Percentiles rank a stretch among this genome's conserved stretches.
These are phyloP conservation scores for Fraxinus greggii DNA, from an alignment of 305 asterid species.

Conservation along the genomic window DNA sequence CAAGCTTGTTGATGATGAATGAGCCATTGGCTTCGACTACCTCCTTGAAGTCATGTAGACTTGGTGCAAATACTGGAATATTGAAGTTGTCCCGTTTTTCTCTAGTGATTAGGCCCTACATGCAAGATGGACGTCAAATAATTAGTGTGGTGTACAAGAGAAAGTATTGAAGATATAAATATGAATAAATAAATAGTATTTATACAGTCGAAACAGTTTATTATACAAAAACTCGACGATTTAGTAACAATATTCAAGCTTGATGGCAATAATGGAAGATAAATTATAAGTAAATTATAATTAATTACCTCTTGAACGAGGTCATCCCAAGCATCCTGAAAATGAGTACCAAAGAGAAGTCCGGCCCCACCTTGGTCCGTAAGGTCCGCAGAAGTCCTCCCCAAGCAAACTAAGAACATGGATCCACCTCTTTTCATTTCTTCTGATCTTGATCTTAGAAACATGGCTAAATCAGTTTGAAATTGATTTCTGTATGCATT, in stretches of 20 bases:
- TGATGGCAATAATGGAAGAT: not conserved
- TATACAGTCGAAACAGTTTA: not conserved
- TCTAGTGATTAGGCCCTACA: constrained; percentile 60
- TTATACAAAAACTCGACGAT: not conserved
- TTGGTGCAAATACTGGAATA: constrained; percentile 85
- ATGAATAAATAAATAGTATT: not conserved
- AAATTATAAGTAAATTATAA: not conserved
- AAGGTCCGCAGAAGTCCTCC: constrained; percentile 73
- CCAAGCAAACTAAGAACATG: constrained; percentile 87
- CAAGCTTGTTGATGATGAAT: constrained; percentile 60
- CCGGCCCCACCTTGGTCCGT: constrained; percentile 96
- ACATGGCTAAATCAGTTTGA: constrained; percentile 63
- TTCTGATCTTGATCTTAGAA: constrained; percentile 57
- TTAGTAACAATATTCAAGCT: not conserved
- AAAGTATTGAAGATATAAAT: not conserved
- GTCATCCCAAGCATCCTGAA: constrained; percentile 97
- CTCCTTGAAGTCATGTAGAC: constrained; percentile 83
- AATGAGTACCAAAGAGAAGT: constrained; percentile 81
- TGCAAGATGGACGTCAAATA: not conserved
- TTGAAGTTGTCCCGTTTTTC: constrained; percentile 82
- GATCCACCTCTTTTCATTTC: constrained; percentile 83
- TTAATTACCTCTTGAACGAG: constrained; percentile 78
- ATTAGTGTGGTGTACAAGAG: not conserved
- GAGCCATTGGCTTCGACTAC: constrained; percentile 78
- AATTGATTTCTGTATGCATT: constrained; percentile 76